These are phyloP conservation scores for Thuidium tamariscinum DNA, from an alignment of 225 moss, liverwort and hornwort species.

Conservation along the genomic window DNA sequence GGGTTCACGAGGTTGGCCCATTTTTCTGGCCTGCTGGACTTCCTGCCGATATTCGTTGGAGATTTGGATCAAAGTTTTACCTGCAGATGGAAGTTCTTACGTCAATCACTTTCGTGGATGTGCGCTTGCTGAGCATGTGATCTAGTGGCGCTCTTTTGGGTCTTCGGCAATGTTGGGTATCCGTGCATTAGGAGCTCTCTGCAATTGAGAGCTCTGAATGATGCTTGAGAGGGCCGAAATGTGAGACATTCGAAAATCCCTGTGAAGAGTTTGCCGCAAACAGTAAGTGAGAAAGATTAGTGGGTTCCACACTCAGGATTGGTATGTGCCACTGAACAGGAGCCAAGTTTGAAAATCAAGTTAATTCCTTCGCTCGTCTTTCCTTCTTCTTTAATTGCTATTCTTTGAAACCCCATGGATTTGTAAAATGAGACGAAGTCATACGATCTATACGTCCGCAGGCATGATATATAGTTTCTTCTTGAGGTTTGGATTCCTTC, in stretches of 20 bases:
- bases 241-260: not conserved
- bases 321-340: not conserved
- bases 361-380: not conserved
- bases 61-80: not conserved
- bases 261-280: not conserved
- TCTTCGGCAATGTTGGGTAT: too few species aligned
- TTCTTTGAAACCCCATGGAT: not conserved
- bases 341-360: not conserved
- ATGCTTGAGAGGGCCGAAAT: too few species aligned
- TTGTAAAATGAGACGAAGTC: not conserved
- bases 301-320: not conserved
- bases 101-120: too few species aligned
- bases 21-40: not conserved
- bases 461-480: too few species aligned
- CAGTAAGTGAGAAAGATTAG: not conserved
- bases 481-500: too few species aligned
- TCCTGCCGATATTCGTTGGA: not conserved
- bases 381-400: not conserved
- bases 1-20: not conserved
- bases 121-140: too few species aligned
- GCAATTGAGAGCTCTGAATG: too few species aligned
- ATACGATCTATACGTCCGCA: too few species aligned
- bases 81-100: too few species aligned
- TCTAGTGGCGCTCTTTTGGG: too few species aligned
- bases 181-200: too few species aligned